Evolutionary conservation across 192 early-diverging fungal genomes (phyloP), one percentile per base, ranked within the genome.

Genomic region (Linnemannia hyalina): DNA sequence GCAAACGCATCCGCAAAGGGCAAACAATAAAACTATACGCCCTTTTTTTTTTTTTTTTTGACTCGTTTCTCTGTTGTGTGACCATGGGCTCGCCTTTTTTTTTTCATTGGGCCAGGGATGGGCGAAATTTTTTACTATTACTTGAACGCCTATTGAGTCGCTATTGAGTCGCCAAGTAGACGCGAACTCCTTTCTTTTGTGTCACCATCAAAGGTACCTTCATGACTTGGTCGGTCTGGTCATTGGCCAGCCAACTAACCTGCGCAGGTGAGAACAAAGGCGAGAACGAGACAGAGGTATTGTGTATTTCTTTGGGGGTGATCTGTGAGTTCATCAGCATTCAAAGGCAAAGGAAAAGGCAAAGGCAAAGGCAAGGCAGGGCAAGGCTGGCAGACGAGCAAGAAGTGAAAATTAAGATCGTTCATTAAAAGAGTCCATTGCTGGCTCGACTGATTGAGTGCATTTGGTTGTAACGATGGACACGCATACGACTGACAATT

Each of bases 131-230:
- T 82, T 77, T 29, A 46, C 73, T 82, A 82, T 82, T 76, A 82
- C 81, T 9, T 7, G 1, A 2, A 1, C 15, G 3, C 6, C 26
- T 26, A 77, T 73, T 82, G 44, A 76, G 35, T 77, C 57, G 32
- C 60, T 49, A 82, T 82, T 82, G 70, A 77, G 26, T 76, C 54
- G 29, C 44, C 23, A 36, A 36, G 15, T 11, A 26, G 40, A 82
- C 63, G 81, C 63, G 75, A 74, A 84, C 82, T 84, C 82, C 78
- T 84, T 84, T 84, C 82, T 84, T 84, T 84, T 74, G 82, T 84
- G 82, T 84, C 75, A 84, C 82, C 60, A 57, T 49, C 3, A 1
- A 29, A 29, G 0, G 49, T 74, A 10, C 26, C 20, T 15, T 20
- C 49, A 52, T 52, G 49, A 52, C 49, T 5, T 52, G 15, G 15